A percentile compares a stretch with the other conserved stretches of the same genome.
Conservation (phyloP, 495 filamentous ascomycete species). For the Tuber indicum region DNA sequence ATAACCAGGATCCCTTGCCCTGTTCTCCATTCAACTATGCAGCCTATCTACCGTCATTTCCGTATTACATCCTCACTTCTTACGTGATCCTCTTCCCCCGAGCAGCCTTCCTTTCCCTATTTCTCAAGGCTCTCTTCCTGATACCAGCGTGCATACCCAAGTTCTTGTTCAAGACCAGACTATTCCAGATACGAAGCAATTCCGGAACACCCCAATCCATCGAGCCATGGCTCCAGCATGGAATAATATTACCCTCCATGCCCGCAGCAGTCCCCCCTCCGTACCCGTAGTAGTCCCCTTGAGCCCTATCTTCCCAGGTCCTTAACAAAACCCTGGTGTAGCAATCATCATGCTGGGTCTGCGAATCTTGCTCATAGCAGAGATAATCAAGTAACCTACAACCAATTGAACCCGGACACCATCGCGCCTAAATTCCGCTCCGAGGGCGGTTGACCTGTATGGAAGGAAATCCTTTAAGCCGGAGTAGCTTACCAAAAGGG, state of each 20-base stretch:
- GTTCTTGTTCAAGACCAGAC: slow-evolving; percentile 60
- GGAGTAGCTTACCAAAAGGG: slow-evolving; percentile 90
- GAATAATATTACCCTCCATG: slow-evolving; percentile 75
- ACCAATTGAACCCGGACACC: slow-evolving; percentile 80
- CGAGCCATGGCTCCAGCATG: slow-evolving; percentile 83
- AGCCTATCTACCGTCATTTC: background rate
- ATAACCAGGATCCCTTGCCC: background rate
- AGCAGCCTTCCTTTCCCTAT: slow-evolving; percentile 67
- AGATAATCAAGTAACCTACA: slow-evolving; percentile 84
- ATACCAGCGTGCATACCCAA: slow-evolving; percentile 77
- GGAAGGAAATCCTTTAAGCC: slow-evolving; percentile 98
- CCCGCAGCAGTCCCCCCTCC: slow-evolving; percentile 66
- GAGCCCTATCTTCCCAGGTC: slow-evolving; percentile 71
- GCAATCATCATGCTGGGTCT: slow-evolving; percentile 69
- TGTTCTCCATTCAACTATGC: background rate
- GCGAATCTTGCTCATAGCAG: slow-evolving; percentile 93
- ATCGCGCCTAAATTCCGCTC: slow-evolving; percentile 68
- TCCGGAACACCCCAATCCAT: slow-evolving; percentile 78
- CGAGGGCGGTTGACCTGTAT: slow-evolving; percentile 85
- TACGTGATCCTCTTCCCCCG: slow-evolving; percentile 31
- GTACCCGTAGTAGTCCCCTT: no score
- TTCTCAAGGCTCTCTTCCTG: slow-evolving; percentile 77
- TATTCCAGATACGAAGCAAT: slow-evolving; percentile 60
- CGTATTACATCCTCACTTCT: background rate
- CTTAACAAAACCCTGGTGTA: slow-evolving; percentile 72